Conservation (phyloP, 768 basidiomycete genomes). For the Auricularia auricula-judae region DNA sequence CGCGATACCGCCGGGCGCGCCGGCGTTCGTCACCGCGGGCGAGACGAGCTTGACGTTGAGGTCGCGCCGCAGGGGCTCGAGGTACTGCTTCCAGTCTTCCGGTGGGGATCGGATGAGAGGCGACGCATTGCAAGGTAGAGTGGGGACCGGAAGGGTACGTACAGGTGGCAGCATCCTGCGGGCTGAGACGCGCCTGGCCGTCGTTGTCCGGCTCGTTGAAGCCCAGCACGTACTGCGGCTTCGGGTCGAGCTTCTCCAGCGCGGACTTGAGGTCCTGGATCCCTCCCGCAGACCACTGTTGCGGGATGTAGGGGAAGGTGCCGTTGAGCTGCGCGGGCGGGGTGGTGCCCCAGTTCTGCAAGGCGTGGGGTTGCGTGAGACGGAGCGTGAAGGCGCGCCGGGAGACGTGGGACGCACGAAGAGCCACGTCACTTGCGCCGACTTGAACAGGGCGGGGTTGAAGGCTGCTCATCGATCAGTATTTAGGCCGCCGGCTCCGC, state of each 20-base stretch:
- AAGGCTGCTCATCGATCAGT: background rate
- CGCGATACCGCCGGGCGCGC: background rate
- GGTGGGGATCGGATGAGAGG: too few relatives aligned
- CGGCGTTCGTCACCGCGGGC: background rate
- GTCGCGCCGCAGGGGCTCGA: background rate
- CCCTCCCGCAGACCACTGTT: constrained; percentile 6
- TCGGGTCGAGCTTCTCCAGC: background rate
- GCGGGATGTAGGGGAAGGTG: constrained; percentile 1
- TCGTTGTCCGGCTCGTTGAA: constrained; percentile 9
- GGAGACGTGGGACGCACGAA: constrained; percentile 1
- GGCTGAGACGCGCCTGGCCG: constrained; percentile 1
- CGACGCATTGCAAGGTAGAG: too few relatives aligned
- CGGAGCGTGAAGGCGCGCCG: too few relatives aligned
- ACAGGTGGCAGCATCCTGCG: background rate
- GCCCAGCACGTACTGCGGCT: background rate
- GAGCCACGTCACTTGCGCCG: constrained; percentile 5
- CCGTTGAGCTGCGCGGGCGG: background rate
- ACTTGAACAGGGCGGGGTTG: constrained; percentile 5
- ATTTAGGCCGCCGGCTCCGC: background rate
- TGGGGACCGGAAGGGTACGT: background rate
- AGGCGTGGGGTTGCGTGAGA: background rate
- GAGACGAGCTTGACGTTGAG: background rate
- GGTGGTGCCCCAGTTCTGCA: constrained; percentile 4
- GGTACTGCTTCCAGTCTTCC: constrained; percentile 2
- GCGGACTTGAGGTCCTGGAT: background rate